Base-by-base conservation (phyloP, 106 monocot genomes). In the Allium sativum region DNA sequence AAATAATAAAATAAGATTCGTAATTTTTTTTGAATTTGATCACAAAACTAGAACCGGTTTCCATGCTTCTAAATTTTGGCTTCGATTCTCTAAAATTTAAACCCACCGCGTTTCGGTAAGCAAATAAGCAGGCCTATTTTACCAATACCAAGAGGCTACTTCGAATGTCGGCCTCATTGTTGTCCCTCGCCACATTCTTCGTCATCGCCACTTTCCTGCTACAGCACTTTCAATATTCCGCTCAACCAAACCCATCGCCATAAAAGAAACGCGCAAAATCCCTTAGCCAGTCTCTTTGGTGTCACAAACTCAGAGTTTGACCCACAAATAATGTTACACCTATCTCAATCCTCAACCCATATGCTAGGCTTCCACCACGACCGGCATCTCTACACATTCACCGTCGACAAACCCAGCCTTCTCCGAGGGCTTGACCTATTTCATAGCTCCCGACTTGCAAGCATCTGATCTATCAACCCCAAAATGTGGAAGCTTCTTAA, bases 401-500 rank as follows among this genome's bases (percentile, higher is more conserved):
- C 42, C 21, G n/a, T 69, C 69, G 19, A 48, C 57, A 56, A 51
- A 18, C 75, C 70, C 64, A 16, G 42, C 58, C 69, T 42, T 43
- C 51, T 13, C 12, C 69, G 69, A 48, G 69, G 75, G 22, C 56
- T 41, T 48, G 64, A 69, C 52, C 69, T 69, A 57, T 75, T 58
- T 58, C 58, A 44, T 44, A 64, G 15, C 45, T 75, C 52, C 69
- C 70, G 67, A 65, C 40, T 64, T 51, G 40, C 69, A 57, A 14
- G 65, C 40, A n/a, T 48, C 56, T 12, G 45, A 62, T 58, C 44
- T 52, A 0, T 9, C 21, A 3, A 18, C 61, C 9, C 40, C 75
- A 42, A 57, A 69, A 43, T 58, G 58, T 22, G 75, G 70, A 65
- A 48, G 64, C 21, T 64, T 65, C 64, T 45, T 76, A 45, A 58